These are phyloP conservation scores for Brachypodium distachyon DNA, from an alignment of 202 grass and related monocot genomes.

Conservation along the genomic window DNA sequence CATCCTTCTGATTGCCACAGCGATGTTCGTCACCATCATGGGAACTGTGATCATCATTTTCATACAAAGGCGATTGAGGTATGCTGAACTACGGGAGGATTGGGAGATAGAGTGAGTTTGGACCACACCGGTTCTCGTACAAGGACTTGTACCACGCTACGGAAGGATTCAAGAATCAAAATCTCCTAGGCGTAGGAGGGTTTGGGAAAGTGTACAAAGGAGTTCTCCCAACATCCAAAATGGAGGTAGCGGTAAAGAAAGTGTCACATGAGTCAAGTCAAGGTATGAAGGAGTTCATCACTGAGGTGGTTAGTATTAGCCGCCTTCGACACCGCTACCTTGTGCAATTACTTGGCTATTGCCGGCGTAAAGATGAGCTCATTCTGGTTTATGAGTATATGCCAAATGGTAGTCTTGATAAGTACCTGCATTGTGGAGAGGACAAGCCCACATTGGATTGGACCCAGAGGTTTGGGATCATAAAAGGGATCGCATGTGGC, in stretches of 20 bases:
- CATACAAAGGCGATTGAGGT: not conserved
- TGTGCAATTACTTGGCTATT: not conserved
- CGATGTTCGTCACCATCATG: not conserved
- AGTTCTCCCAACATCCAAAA: not conserved
- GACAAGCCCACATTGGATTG: not conserved
- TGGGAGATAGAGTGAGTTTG: slow-evolving; percentile 50
- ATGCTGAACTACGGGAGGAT: not conserved
- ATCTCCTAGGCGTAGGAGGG: slow-evolving; percentile 26
- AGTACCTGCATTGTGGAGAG: not conserved
- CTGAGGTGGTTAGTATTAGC: not conserved
- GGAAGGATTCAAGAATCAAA: not conserved
- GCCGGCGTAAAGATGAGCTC: slow-evolving; percentile 13
- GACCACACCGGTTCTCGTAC: slow-evolving; percentile 42
- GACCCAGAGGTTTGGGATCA: not conserved
- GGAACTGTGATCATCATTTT: not conserved
- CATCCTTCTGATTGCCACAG: not conserved
- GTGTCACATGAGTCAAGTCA: no score
- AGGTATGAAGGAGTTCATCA: not conserved
- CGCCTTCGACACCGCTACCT: not conserved
- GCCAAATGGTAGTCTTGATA: not conserved
- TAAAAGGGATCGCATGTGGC: not conserved
- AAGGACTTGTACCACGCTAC: not conserved
- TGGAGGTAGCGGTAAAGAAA: slow-evolving; percentile 3
- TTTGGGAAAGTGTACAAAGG: slow-evolving; percentile 36
- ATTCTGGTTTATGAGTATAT: slow-evolving; percentile 25